Percentiles rank a stretch among this genome's conserved stretches.
Conservation (phyloP, 805 yeast genomes). For the Suhomyces emberorum region DNA sequence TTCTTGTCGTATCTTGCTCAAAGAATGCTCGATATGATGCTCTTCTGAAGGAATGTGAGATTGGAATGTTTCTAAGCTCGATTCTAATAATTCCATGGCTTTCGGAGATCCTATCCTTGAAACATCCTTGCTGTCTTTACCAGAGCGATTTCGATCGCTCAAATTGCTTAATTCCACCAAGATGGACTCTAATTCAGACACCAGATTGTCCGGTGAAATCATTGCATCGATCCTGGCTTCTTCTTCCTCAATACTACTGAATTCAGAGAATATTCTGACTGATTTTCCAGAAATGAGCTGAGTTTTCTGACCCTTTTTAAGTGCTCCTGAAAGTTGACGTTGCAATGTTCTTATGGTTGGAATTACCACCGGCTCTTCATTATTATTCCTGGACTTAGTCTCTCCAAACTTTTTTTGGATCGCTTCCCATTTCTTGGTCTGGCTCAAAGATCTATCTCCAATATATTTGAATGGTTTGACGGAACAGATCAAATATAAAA, state of each 20-base stretch:
- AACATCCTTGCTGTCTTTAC: conserved; percentile 14
- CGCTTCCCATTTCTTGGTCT: conserved; percentile 35
- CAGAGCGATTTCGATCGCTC: conserved; percentile 29
- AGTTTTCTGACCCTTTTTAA: conserved; percentile 22
- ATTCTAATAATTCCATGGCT: neutral
- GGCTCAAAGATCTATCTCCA: conserved; percentile 31
- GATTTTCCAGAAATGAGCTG: conserved; percentile 9
- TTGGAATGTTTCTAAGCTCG: neutral
- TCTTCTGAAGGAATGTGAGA: neutral
- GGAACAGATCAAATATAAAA: conserved; percentile 26
- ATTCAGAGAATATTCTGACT: conserved; percentile 4
- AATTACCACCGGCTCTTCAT: conserved; percentile 12
- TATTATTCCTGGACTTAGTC: conserved; percentile 10
- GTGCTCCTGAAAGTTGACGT: conserved; percentile 31
- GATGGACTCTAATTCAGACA: conserved; percentile 28
- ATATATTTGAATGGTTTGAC: conserved; percentile 37
- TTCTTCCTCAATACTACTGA: conserved; percentile 10
- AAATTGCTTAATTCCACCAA: conserved; percentile 26
- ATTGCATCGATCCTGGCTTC: neutral
- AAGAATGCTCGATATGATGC: neutral
- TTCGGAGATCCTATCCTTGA: no score
- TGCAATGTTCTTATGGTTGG: conserved; percentile 39
- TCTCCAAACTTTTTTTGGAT: conserved; percentile 25
- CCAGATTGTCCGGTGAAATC: conserved; percentile 16
- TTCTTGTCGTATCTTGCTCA: neutral